Conservation (phyloP, 495 filamentous ascomycete species). For the Hypoxylon fragiforme region DNA sequence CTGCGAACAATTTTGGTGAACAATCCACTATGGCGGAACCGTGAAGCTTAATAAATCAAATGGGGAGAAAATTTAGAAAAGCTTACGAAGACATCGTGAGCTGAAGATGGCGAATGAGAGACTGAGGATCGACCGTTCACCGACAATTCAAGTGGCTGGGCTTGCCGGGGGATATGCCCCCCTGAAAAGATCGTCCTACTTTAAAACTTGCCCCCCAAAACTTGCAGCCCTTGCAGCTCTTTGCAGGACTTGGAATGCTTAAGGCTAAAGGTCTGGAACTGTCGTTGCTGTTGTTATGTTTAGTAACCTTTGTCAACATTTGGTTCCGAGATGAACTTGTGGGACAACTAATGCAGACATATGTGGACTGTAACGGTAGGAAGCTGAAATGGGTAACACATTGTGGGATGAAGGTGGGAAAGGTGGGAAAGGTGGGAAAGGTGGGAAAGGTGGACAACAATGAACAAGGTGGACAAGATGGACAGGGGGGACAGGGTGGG, state of each 20-base stretch:
- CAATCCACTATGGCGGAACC: constrained; percentile 13
- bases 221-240: background rate
- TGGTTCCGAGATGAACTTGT: constrained; percentile 22
- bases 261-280: background rate
- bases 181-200: constrained; percentile 20
- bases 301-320: background rate
- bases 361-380: constrained; percentile 7
- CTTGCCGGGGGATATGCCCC: too few species aligned
- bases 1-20: constrained; percentile 6
- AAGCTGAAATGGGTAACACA: background rate
- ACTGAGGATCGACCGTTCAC: constrained; percentile 31
- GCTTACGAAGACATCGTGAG: constrained; percentile 19
- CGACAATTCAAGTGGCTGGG: constrained; percentile 44
- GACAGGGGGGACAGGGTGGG: too few species aligned
- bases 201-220: background rate
- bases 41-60: background rate
- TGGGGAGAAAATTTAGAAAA: background rate
- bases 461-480: too few species aligned
- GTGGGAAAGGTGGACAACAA: background rate
- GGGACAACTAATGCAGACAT: constrained; percentile 12
- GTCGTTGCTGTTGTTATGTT: too few species aligned
- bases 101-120: constrained; percentile 31
- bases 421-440: background rate
- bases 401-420: background rate
- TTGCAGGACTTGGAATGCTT: too few species aligned